Conservation (phyloP, 1,284 basidiomycete species). For the Ceratobasidium sp. region DNA sequence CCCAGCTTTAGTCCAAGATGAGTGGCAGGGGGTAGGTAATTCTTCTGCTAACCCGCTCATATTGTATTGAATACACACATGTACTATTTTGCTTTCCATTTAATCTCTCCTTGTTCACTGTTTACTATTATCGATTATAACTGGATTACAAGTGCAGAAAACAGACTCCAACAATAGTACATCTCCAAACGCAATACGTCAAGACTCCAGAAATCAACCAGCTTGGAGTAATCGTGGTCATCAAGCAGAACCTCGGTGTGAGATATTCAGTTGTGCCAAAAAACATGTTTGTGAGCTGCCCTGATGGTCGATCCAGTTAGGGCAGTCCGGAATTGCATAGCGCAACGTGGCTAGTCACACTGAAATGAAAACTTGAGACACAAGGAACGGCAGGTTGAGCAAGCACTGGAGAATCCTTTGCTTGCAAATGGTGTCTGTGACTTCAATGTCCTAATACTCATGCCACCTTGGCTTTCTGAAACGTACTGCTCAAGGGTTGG, state of each 20-base stretch:
- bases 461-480: too few relatives aligned
- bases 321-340: conserved; percentile 98
- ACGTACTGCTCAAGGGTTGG: too few relatives aligned
- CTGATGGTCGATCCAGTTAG: conserved; percentile 93
- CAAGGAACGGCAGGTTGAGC: conserved; percentile 95
- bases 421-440: conserved; percentile 99
- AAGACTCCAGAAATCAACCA: conserved; percentile 99
- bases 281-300: conserved; percentile 97
- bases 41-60: too few relatives aligned
- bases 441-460: conserved; percentile 71
- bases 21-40: too few relatives aligned
- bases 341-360: conserved; percentile 94
- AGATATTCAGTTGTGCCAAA: conserved; percentile 98
- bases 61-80: too few relatives aligned
- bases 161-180: conserved; percentile 99
- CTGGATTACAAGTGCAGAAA: conserved; percentile 99
- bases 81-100: too few relatives aligned
- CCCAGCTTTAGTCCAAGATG: too few relatives aligned
- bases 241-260: conserved; percentile 98
- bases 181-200: conserved; percentile 95
- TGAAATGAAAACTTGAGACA: conserved; percentile 99
- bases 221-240: conserved; percentile 98
- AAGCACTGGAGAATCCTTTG: conserved; percentile 98
- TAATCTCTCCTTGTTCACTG: too few relatives aligned
- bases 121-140: too few relatives aligned